Percentiles rank a stretch among this genome's conserved stretches.
These are phyloP conservation scores for Citrus medica DNA, from an alignment of 345 rosid species.

Conservation along the genomic window DNA sequence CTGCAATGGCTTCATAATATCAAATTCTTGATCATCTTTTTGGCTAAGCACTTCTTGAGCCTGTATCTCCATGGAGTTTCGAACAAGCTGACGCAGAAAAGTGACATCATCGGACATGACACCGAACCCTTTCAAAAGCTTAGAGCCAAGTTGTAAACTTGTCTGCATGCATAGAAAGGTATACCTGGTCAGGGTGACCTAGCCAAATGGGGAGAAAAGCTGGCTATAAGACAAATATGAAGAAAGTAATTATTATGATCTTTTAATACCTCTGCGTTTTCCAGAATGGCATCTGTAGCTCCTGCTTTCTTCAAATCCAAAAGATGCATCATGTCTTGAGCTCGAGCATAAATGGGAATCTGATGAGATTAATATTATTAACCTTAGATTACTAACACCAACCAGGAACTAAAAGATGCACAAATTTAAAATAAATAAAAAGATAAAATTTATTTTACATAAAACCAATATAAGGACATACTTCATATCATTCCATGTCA, in stretches of 20 bases:
- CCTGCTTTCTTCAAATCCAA: conserved; percentile 91
- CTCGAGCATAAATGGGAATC: conserved; percentile 89
- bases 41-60: conserved; percentile 54
- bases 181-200: not conserved
- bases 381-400: conserved; percentile 6
- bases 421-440: conserved; percentile 1
- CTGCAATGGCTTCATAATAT: conserved; percentile 55
- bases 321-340: conserved; percentile 79
- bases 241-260: not conserved
- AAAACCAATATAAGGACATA: not conserved
- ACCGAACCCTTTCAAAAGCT: conserved; percentile 83
- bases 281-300: conserved; percentile 87
- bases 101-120: conserved; percentile 97
- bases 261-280: conserved; percentile 72
- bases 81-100: conserved; percentile 63
- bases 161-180: conserved; percentile 47
- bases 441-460: not conserved
- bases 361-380: conserved; percentile 30
- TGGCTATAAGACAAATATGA: not conserved
- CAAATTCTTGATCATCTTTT: conserved; percentile 33
- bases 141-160: conserved; percentile 89
- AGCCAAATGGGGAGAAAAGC: not conserved
- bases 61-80: conserved; percentile 86
- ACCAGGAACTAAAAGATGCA: conserved; percentile 1
- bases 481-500: not conserved